Percentiles rank a stretch among this genome's conserved stretches.
phyloP scores from a whole-genome alignment of 108 stramenopile genomes.

The Fistulifera solaris region DNA sequence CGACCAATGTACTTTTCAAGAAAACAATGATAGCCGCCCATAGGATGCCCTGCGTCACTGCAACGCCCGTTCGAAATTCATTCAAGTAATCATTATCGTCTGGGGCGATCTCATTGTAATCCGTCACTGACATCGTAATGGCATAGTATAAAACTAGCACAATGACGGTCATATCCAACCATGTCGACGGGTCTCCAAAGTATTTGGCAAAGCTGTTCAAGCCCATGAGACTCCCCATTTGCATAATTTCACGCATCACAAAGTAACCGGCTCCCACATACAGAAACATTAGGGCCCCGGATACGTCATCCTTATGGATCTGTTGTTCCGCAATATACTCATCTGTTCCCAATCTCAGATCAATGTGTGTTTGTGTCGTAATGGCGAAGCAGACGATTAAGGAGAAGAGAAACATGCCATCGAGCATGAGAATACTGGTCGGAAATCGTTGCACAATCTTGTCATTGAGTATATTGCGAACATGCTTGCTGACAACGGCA shows the following conservation, averaged over 20 bases:
- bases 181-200: constrained; percentile 67
- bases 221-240: constrained; percentile 39
- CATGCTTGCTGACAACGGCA: constrained; percentile 66
- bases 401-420: constrained; percentile 50
- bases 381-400: constrained; percentile 66
- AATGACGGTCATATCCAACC: constrained; percentile 69
- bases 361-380: constrained; percentile 52
- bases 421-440: constrained; percentile 65
- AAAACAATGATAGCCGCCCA: constrained; percentile 76
- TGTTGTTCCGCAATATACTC: constrained; percentile 6
- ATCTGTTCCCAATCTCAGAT: constrained; percentile 16
- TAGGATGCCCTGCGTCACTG: constrained; percentile 65
- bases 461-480: constrained; percentile 68
- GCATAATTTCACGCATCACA: constrained; percentile 54
- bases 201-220: constrained; percentile 45
- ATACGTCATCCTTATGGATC: constrained; percentile 16
- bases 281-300: constrained; percentile 16
- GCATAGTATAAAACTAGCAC: constrained; percentile 59
- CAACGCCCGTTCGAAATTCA: constrained; percentile 52
- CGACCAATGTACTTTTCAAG: constrained; percentile 68
- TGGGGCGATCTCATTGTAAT: background rate
- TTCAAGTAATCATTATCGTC: constrained; percentile 11
- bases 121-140: constrained; percentile 37
- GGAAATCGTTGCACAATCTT: constrained; percentile 76
- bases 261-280: constrained; percentile 64